Base-by-base conservation (phyloP, 805 yeast species). In the Saccharomycopsis babjevae region DNA sequence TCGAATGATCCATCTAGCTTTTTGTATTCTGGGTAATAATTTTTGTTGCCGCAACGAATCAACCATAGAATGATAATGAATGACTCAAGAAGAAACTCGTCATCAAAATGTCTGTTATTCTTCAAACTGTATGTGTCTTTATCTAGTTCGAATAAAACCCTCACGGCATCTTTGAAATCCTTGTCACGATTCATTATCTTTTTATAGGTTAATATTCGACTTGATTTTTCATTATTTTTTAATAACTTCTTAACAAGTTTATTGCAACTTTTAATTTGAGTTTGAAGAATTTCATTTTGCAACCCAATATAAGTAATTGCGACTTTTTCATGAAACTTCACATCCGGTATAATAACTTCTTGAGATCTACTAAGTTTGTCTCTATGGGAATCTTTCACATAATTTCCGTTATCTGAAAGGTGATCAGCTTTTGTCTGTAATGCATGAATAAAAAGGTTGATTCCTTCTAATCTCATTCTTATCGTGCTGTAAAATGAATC, bases 401-500 rank as follows among this genome's bases (percentile, higher is more conserved):
- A 46, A 22, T 46, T 46, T 22, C 32, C 10, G 28, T 46, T 46
- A 46, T 46, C 32, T 13, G 22, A 25, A 25, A 46, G 28, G 15
- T 46, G 30, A 22, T 46, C 32, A 5, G 52, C 52, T 25, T 46
- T 46, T 46, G 52, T 6, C 52, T 46, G 32, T 22, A 46, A 46
- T 2, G 52, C 52, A 46, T 46, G n/a, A 11, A 46, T 20, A 22
- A 87, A 68, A 66, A 83, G 82, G 63, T 80, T 78, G 36, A 83
- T 68, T 0, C 91, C 92, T 58, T 84, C 84, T 13, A 87, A 71
- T 58, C 76, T 71, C 79, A 82, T 80, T 68, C 92, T 77, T 39
- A 79, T 67, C 0, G 83, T 79, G 18, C 79, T 67, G 1, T 60
- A 67, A 1, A 66, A 65, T 10, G 61, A 62, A 28, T 57, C 64